phyloP scores from a whole-genome alignment of 1,284 basidiomycete genomes.

The Cryptococcus sp. region DNA sequence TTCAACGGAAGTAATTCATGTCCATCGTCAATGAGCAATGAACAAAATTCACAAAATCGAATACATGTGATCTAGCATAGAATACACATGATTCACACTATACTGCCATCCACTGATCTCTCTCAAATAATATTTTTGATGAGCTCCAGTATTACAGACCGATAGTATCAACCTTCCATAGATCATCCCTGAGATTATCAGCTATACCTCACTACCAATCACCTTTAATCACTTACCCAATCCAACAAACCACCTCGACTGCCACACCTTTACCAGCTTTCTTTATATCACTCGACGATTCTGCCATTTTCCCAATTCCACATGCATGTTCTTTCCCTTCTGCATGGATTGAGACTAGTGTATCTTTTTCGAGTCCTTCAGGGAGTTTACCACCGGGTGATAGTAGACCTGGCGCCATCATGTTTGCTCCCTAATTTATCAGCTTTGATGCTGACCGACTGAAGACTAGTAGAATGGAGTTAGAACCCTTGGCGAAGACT shows the following conservation, averaged over 20 bases:
- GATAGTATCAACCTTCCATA: constrained; percentile 73
- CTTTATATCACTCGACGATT: constrained; percentile 83
- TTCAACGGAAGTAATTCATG: too few species aligned
- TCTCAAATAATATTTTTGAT: too few species aligned
- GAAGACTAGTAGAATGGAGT: too few species aligned
- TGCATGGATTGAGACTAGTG: constrained; percentile 79
- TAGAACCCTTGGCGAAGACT: too few species aligned
- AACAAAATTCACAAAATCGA: too few species aligned
- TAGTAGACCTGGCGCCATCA: constrained; percentile 96
- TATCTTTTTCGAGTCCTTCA: constrained; percentile 65
- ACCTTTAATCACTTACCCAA: constrained; percentile 40
- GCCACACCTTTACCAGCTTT: constrained; percentile 84
- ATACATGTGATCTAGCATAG: too few species aligned
- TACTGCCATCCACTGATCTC: too few species aligned
- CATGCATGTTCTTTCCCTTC: constrained; percentile 95
- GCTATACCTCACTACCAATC: neutral
- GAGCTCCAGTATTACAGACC: constrained; percentile 13
- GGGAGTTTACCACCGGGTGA: constrained; percentile 87
- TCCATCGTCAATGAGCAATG: too few species aligned
- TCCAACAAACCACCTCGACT: constrained; percentile 67
- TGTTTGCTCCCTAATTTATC: constrained; percentile 63
- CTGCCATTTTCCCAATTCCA: constrained; percentile 78
- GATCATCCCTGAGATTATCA: constrained; percentile 60
- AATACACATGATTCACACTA: too few species aligned
- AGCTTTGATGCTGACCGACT: too few species aligned